Percentiles rank a stretch among this genome's conserved stretches.
phyloP scores from a whole-genome alignment of 2,329 filamentous ascomycete species.

The Trichoderma guizhouense region DNA sequence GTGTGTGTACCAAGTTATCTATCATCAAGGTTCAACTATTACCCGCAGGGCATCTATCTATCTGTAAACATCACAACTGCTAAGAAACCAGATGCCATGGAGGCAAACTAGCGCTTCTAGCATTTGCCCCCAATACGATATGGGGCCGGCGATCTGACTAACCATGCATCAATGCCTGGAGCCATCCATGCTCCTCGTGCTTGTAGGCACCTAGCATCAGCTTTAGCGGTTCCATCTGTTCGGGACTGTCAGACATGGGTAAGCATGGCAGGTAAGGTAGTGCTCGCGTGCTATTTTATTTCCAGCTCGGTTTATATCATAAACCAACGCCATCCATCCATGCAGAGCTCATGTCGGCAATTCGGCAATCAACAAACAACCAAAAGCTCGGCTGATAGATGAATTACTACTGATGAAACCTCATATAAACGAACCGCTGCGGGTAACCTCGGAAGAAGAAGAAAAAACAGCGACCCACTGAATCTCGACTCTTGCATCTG shows the following conservation, averaged over 20 bases:
- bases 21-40: neutral
- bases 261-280: neutral
- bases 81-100: neutral
- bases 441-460: neutral
- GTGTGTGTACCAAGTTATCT: too few relatives aligned
- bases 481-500: neutral
- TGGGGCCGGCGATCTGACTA: constrained; percentile 5
- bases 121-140: neutral
- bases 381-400: neutral
- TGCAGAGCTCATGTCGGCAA: neutral
- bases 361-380: neutral
- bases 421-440: neutral
- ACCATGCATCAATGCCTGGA: neutral
- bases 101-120: neutral
- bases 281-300: neutral
- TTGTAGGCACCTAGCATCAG: neutral
- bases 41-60: neutral
- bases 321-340: neutral
- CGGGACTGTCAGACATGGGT: neutral
- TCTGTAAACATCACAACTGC: neutral
- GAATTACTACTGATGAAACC: neutral
- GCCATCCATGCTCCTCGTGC: neutral
- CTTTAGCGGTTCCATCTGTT: neutral
- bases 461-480: neutral
- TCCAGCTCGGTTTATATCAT: neutral